phyloP scores from a whole-genome alignment of 768 basidiomycete species.

The Amanita rimosa region DNA sequence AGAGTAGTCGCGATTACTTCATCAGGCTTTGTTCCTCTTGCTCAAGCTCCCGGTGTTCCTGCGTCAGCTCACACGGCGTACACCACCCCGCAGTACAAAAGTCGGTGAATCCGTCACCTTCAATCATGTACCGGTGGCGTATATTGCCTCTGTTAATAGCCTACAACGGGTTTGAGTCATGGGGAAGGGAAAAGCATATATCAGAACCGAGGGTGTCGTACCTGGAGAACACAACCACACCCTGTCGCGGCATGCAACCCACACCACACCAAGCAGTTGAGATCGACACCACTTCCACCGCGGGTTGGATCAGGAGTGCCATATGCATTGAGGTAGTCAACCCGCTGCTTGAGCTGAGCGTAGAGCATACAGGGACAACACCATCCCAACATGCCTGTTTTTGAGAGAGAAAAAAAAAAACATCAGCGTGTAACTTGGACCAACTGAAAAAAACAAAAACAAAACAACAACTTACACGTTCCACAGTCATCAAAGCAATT shows the following conservation, averaged over 20 bases:
- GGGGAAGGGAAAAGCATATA: too few relatives aligned
- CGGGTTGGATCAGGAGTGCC: conserved; percentile 25
- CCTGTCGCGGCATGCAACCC: conserved; percentile 22
- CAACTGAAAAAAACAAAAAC: too few relatives aligned
- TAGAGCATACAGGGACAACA: conserved; percentile 33
- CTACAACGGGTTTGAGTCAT: conserved; percentile 2
- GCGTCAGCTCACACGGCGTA: conserved; percentile 28
- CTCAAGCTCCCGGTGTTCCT: conserved; percentile 28
- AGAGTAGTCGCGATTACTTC: neutral
- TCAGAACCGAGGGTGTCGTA: too few relatives aligned
- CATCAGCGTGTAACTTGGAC: neutral
- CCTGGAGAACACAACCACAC: conserved; percentile 28
- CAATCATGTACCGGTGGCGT: conserved; percentile 35
- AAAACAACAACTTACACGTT: conserved; percentile 16
- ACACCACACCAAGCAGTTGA: conserved; percentile 17
- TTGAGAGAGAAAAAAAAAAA: neutral
- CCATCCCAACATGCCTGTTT: conserved; percentile 23
- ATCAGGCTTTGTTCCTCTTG: conserved; percentile 25
- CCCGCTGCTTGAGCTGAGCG: conserved; percentile 27
- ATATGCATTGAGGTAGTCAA: conserved; percentile 23
- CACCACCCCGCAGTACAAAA: conserved; percentile 28
- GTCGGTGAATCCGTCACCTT: conserved; percentile 29
- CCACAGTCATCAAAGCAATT: conserved; percentile 20
- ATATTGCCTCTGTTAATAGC: conserved; percentile 18
- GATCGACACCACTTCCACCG: conserved; percentile 17